A percentile compares a stretch with the other conserved stretches of the same genome.
phyloP scores from a whole-genome alignment of 1,284 basidiomycete species.

The Blastosporella zonata region DNA sequence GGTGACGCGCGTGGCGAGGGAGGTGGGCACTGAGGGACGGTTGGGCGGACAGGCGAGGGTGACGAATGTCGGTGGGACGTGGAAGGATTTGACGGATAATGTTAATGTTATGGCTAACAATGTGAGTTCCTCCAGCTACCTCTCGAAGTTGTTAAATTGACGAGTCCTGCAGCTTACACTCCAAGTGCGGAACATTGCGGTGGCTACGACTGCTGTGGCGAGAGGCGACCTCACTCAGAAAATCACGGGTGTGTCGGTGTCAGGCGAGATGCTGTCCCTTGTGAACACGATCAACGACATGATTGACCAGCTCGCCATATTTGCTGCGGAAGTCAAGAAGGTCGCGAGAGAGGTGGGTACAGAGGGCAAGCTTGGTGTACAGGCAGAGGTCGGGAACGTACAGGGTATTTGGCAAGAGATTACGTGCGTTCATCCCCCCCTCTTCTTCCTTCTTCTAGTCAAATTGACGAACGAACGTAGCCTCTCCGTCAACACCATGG shows the following conservation, averaged over 20 bases:
- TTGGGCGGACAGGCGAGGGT: constrained; percentile 87
- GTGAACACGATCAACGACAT: constrained; percentile 95
- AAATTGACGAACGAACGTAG: constrained; percentile 29
- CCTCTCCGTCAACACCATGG: constrained; percentile 95
- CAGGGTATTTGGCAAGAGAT: constrained; percentile 99
- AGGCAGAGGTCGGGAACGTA: constrained; percentile 95
- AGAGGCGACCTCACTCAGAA: constrained; percentile 93
- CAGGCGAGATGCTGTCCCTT: constrained; percentile 93
- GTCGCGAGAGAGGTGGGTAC: constrained; percentile 95
- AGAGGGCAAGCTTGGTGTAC: constrained; percentile 95
- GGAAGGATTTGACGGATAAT: constrained; percentile 97
- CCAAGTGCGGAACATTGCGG: constrained; percentile 94
- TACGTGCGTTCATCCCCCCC: constrained; percentile 61
- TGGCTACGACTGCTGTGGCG: constrained; percentile 94
- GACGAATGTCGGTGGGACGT: constrained; percentile 92
- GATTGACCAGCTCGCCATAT: constrained; percentile 95
- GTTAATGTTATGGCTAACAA: constrained; percentile 89
- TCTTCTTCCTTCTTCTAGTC: constrained; percentile 4
- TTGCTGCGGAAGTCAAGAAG: constrained; percentile 90
- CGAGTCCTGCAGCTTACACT: constrained; percentile 66
- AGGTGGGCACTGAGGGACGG: constrained; percentile 90
- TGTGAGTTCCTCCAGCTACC: constrained; percentile 40
- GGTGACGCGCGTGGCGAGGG: constrained; percentile 83
- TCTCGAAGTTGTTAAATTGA: not conserved
- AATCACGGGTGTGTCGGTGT: constrained; percentile 88